These are phyloP conservation scores for Penicillium dipodomyicola DNA, from an alignment of 495 filamentous ascomycete genomes.

Conservation along the genomic window DNA sequence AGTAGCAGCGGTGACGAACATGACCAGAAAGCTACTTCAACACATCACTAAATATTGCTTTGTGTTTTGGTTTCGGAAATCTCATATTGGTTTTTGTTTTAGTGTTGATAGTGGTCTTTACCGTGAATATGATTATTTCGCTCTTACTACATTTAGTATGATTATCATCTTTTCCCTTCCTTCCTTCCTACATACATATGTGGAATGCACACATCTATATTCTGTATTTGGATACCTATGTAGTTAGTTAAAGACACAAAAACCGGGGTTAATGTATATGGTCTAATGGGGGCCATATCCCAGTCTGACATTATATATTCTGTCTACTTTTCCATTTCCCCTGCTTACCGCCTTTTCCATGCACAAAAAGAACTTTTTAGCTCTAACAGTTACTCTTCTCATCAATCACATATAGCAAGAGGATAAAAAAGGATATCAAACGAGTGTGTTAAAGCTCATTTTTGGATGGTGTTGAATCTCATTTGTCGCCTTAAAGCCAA, in stretches of 20 bases:
- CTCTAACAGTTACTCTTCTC: background rate
- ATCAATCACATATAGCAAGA: background rate
- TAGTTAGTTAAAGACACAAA: too few relatives aligned
- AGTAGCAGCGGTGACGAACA: conserved; percentile 23
- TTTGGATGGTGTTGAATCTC: background rate
- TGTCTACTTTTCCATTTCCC: background rate
- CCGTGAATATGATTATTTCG: conserved; percentile 16
- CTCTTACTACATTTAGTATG: background rate
- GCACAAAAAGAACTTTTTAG: background rate
- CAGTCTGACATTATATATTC: too few relatives aligned
- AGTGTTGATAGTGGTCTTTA: conserved; percentile 6
- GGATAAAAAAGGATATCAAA: background rate
- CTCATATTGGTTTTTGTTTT: conserved; percentile 9
- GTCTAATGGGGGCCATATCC: too few relatives aligned
- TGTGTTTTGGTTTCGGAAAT: conserved; percentile 12
- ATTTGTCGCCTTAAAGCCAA: background rate
- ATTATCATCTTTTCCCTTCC: background rate
- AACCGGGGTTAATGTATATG: too few relatives aligned
- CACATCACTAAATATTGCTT: conserved; percentile 13
- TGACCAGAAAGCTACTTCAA: conserved; percentile 13
- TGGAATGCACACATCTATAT: background rate
- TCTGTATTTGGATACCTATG: too few relatives aligned
- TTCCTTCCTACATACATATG: background rate
- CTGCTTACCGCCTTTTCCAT: background rate
- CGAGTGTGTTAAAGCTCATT: background rate